These are phyloP conservation scores for Salmacisia buchloeana DNA, from an alignment of 1,284 basidiomycete genomes.

Conservation along the genomic window DNA sequence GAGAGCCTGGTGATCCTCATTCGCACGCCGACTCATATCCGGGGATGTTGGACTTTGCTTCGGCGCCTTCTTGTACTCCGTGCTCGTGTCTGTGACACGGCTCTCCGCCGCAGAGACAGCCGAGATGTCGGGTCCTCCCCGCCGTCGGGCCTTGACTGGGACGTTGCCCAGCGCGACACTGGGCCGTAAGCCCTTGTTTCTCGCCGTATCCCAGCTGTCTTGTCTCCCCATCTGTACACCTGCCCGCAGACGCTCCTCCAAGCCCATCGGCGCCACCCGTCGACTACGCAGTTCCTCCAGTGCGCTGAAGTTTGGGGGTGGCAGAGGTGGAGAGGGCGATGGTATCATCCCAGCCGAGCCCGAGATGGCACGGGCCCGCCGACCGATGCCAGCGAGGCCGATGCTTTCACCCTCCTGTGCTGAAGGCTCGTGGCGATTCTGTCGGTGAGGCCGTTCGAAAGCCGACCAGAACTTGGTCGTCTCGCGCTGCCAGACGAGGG, in stretches of 20 bases:
- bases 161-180: neutral
- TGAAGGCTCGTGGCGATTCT: neutral
- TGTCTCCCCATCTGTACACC: slow-evolving; percentile 3
- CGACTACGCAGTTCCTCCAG: neutral
- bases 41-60: too few species aligned
- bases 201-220: neutral
- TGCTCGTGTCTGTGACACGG: too few species aligned
- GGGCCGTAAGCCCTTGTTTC: neutral
- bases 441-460: neutral
- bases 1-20: too few species aligned
- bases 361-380: too few species aligned
- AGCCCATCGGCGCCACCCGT: neutral
- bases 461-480: neutral
- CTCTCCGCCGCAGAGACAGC: too few species aligned
- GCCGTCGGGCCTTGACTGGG: neutral
- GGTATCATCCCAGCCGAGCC: too few species aligned
- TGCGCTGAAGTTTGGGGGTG: too few species aligned
- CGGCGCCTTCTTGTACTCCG: too few species aligned
- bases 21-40: too few species aligned
- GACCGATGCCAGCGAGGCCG: neutral
- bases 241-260: neutral
- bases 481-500: slow-evolving; percentile 14
- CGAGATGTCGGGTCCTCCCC: too few species aligned
- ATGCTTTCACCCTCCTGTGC: neutral
- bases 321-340: too few species aligned